Evolutionary conservation across 805 yeast genomes (phyloP), one percentile per base, ranked within the genome.

Genomic region (Wickerhamiella spandovensis): DNA sequence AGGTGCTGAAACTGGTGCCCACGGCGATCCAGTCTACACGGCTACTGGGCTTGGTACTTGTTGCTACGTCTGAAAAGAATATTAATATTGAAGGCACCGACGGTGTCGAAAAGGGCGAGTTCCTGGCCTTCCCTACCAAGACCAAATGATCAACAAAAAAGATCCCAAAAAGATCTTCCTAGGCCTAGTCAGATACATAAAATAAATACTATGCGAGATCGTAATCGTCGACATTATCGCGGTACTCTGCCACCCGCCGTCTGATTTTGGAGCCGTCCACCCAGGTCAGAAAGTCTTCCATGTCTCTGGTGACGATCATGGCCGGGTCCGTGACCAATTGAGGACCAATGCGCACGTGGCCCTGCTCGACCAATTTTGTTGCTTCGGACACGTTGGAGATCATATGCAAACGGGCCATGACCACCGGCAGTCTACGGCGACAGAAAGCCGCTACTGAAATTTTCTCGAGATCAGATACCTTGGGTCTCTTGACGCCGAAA

Each of bases 201-300:
- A 48, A 44, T 49, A 47, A 48, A 35, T 44, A 13, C 37, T n/a
- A 23, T 18, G 43, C 47, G 58, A 76, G 66, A 52, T 78, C 81
- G 61, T 71, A 79, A 61, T 79, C 84, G 62, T 79, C 84, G 54
- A 69, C 62, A 48, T 67, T 69, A 47, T 90, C 89, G 68, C 85
- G 83, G 72, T 84, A 92, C 69, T 84, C 84, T 68, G 89, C 79
- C 52, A 90, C 78, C 58, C 86, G 87, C 61, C 83, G 76, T 73
- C 84, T 89, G 67, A 94, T 89, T 81, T 92, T 94, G 58, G 95
- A 82, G 42, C 81, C 76, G 61, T 92, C 97, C n/a, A 85, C 92
- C 99, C 99, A 92, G 3, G 98, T 92, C 58, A 92, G 74, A 66
- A 87, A 92, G 66, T 92, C 99, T 64, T 92, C 99, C 84, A 92